These are phyloP conservation scores for Cladorrhinum sp. DNA, from an alignment of 2,329 filamentous ascomycete genomes.

Conservation along the genomic window DNA sequence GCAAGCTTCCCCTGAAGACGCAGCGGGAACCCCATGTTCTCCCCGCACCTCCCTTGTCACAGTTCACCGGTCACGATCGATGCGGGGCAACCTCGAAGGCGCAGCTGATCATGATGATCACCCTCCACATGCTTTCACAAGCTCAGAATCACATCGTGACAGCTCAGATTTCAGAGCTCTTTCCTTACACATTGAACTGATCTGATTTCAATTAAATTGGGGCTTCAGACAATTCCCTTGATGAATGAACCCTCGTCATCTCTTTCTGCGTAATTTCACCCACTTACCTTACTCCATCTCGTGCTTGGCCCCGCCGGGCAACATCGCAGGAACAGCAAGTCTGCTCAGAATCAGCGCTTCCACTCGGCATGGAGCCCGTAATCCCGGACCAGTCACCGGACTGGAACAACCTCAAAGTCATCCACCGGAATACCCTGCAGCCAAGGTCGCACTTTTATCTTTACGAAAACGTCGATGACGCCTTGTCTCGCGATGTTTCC, in stretches of 20 bases:
- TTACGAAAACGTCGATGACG: conserved; percentile 47
- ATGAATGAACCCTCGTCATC: not conserved
- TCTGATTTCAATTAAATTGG: too few relatives aligned
- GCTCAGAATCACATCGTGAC: not conserved
- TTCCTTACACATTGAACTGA: not conserved
- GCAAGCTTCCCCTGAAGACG: too few relatives aligned
- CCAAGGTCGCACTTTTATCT: conserved; percentile 55
- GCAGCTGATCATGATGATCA: not conserved
- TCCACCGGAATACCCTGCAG: conserved; percentile 56
- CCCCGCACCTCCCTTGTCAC: not conserved
- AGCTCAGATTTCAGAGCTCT: not conserved
- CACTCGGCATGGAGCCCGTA: not conserved
- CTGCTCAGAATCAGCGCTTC: too few relatives aligned
- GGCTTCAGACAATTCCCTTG: too few relatives aligned
- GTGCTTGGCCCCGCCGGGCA: not conserved
- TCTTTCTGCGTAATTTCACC: not conserved
- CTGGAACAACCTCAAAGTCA: conserved; percentile 57
- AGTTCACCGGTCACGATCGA: not conserved
- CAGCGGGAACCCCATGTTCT: too few relatives aligned
- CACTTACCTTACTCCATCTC: not conserved
- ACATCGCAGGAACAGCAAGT: not conserved
- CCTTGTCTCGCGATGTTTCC: conserved; percentile 40
- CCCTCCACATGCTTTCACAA: not conserved
- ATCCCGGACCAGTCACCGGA: conserved; percentile 39
- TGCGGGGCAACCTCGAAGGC: not conserved